Base-by-base conservation (phyloP, 352 stramenopile species). In the Albugo laibachii region DNA sequence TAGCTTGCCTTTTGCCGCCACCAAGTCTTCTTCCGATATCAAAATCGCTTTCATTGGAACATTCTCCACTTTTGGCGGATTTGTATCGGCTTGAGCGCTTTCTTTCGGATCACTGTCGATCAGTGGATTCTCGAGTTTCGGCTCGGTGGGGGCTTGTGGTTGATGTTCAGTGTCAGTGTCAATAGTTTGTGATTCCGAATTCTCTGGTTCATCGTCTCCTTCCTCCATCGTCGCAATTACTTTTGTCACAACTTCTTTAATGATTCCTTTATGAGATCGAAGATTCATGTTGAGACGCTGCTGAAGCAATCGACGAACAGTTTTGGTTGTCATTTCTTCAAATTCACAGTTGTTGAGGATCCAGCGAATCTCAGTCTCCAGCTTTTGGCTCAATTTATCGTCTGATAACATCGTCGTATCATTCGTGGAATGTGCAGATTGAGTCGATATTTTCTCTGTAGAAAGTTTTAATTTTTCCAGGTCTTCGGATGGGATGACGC, bases 281-380 rank as follows among this genome's bases (percentile, higher is more conserved):
- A 89, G 54, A 41, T 87, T 71, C 54, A 83, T 75, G 0, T 70
- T 55, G 2, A 89, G 56, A 6, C 71, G 69, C 40, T 80, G 59
- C 43, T 86, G 69, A 0, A 89, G 58, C 50, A 82, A 37, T 47
- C 84, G 83, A 31, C 77, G 59, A 41, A 89, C 65, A 10, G 62
- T 89, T 49, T 82, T 81, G 5, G 77, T 89, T 3, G 77, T 89
- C 63, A 89, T 81, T 45, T 84, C 71, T 21, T 89, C 74, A 46
- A 86, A 82, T 34, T 70, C 63, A 42, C 66, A 82, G 41, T 85
- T 85, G 2, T 65, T 56, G 1, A 89, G 52, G 40, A 89, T 83
- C 65, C 69, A 80, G 13, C 71, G 68, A 45, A 89, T 89, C 52
- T 87, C 74, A 31, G 68, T 70, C 48, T 89, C 77, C 11, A 89